Conservation (phyloP, 2,329 filamentous ascomycete genomes). For the Scedosporium aurantiacum region DNA sequence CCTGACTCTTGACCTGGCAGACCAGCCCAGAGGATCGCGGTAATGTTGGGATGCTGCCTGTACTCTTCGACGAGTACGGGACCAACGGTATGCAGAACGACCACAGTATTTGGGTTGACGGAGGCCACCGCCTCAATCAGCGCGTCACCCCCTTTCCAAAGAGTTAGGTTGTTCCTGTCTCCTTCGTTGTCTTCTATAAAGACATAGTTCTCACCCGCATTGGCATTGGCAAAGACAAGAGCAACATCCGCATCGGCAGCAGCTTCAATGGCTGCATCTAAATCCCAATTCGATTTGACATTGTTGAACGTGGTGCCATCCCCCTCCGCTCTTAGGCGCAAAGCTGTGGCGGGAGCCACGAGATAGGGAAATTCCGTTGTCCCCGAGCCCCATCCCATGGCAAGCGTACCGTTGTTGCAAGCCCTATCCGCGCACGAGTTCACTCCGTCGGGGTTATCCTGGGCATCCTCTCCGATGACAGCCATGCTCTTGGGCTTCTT, state of each 20-base stretch:
- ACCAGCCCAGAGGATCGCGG: conserved; percentile 62
- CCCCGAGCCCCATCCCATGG: conserved; percentile 58
- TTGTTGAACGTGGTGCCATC: conserved; percentile 38
- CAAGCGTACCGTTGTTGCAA: conserved; percentile 50
- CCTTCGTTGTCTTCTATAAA: conserved; percentile 57
- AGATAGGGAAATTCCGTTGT: conserved; percentile 53
- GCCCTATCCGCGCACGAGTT: conserved; percentile 52
- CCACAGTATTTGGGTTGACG: conserved; percentile 51
- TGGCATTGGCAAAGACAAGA: conserved; percentile 54
- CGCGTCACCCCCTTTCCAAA: conserved; percentile 51
- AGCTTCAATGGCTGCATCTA: conserved; percentile 44
- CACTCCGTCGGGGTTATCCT: conserved; percentile 28
- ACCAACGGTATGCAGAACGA: conserved; percentile 54
- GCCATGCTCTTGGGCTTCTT: conserved; percentile 41
- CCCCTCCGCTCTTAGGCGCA: conserved; percentile 42
- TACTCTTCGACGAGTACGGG: conserved; percentile 48
- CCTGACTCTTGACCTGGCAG: conserved; percentile 70
- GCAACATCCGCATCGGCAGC: conserved; percentile 48
- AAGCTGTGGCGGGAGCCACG: conserved; percentile 52
- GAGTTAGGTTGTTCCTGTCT: conserved; percentile 52
- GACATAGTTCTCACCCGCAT: conserved; percentile 59
- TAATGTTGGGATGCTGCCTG: conserved; percentile 55
- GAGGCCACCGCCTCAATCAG: conserved; percentile 45
- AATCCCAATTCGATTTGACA: conserved; percentile 20
- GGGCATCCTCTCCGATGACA: conserved; percentile 50